These are phyloP conservation scores for Cantharellus anzutake DNA, from an alignment of 768 basidiomycete species.

Conservation along the genomic window DNA sequence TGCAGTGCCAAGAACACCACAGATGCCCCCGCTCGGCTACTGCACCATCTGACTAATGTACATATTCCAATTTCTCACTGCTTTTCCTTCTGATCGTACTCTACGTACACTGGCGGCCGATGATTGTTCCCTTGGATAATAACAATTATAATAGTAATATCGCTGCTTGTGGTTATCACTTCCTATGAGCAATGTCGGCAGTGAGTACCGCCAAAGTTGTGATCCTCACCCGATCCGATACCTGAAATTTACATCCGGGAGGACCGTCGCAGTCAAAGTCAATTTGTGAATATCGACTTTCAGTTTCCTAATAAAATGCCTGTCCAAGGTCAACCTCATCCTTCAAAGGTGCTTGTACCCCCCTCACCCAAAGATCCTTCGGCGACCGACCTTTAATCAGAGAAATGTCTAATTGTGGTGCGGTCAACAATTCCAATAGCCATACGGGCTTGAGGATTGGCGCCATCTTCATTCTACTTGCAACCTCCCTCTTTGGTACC, in stretches of 20 bases:
- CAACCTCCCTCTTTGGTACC: slow-evolving; percentile 38
- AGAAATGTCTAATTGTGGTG: slow-evolving; percentile 1
- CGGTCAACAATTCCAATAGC: slow-evolving; percentile 2
- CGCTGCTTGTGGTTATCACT: too few relatives aligned
- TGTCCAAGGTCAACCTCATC: too few relatives aligned
- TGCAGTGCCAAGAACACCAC: neutral
- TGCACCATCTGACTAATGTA: neutral
- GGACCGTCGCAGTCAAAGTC: too few relatives aligned
- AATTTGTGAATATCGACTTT: too few relatives aligned
- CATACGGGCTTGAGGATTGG: slow-evolving; percentile 33
- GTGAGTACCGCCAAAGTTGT: too few relatives aligned
- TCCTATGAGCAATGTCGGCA: too few relatives aligned
- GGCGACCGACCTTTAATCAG: neutral
- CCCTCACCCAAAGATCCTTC: neutral
- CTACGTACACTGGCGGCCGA: too few relatives aligned
- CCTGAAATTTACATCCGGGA: neutral
- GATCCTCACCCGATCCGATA: neutral
- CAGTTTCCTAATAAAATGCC: too few relatives aligned
- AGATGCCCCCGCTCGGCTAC: neutral
- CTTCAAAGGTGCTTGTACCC: neutral
- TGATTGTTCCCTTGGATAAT: too few relatives aligned
- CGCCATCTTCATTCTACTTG: slow-evolving; percentile 55
- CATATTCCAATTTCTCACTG: neutral
- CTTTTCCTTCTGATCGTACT: too few relatives aligned
- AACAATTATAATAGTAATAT: too few relatives aligned